Conservation (phyloP, 148 eudicot genomes). For the Gaultheria prostrata region DNA sequence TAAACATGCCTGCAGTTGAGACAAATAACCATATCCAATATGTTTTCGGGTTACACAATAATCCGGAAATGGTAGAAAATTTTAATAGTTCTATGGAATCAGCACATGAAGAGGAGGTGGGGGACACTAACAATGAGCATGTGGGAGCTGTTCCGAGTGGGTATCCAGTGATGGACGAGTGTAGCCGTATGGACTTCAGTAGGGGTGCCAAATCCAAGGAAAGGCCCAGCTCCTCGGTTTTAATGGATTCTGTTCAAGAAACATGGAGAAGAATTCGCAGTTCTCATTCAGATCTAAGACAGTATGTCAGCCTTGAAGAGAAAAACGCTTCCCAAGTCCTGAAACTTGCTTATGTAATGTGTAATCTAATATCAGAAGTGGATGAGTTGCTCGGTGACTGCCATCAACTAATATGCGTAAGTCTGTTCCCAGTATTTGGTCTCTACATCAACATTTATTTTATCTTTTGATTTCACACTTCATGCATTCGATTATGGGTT, state of each 20-base stretch:
- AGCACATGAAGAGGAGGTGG: conserved; percentile 46
- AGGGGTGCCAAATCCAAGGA: conserved; percentile 38
- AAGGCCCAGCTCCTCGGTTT: conserved; percentile 20
- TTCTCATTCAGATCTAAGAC: conserved; percentile 42
- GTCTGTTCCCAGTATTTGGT: conserved; percentile 16
- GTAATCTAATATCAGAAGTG: conserved; percentile 70
- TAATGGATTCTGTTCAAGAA: conserved; percentile 53
- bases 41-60: conserved; percentile 19
- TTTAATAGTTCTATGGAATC: conserved; percentile 24
- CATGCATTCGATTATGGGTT: conserved; percentile 16
- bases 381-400: conserved; percentile 68
- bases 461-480: conserved; percentile 1
- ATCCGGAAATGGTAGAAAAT: conserved; percentile 24
- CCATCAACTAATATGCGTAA: conserved; percentile 42
- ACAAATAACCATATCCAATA: conserved; percentile 22
- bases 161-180: conserved; percentile 76
- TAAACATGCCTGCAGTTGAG: conserved; percentile 29
- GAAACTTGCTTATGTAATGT: conserved; percentile 47
- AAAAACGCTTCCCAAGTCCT: conserved; percentile 43
- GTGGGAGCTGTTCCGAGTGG: conserved; percentile 45
- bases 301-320: conserved; percentile 45
- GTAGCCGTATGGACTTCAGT: conserved; percentile 78
- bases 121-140: conserved; percentile 52
- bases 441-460: not conserved
- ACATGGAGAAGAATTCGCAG: conserved; percentile 67